Percentiles rank a stretch among this genome's conserved stretches.
phyloP scores from a whole-genome alignment of 208 protist genomes.

The Naegleria gruberi region DNA sequence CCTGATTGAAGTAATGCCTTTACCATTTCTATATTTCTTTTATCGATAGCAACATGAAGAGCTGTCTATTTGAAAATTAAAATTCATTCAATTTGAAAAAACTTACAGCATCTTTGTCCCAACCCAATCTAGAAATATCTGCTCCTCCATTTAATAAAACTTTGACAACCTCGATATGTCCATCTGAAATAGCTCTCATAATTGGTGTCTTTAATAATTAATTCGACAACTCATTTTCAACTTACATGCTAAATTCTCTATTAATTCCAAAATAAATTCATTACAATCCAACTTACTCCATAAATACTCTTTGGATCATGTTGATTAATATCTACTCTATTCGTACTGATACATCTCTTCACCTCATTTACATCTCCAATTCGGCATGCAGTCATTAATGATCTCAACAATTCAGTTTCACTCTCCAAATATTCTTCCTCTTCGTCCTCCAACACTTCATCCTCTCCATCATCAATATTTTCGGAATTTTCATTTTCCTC shows the following conservation, averaged over 20 bases:
- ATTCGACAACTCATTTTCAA: not conserved
- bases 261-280: not conserved
- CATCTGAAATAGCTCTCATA: not conserved
- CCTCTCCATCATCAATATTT: no score
- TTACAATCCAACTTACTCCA: not conserved
- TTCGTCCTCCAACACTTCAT: no score
- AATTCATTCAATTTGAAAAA: not conserved
- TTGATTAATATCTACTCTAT: not conserved
- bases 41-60: not conserved
- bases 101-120: not conserved
- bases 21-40: not conserved
- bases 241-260: not conserved
- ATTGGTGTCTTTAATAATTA: not conserved
- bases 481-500: no score
- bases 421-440: not conserved
- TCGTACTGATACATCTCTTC: not conserved
- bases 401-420: not conserved
- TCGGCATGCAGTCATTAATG: not conserved
- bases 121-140: not conserved
- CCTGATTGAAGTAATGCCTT: not conserved
- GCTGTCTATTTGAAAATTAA: not conserved
- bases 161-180: not conserved
- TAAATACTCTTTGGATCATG: conserved; percentile 11
- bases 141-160: not conserved
- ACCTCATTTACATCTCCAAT: not conserved